Evolutionary conservation across 2,329 filamentous ascomycete genomes (phyloP).

Genomic region (Herpomyces periplanetae): DNA sequence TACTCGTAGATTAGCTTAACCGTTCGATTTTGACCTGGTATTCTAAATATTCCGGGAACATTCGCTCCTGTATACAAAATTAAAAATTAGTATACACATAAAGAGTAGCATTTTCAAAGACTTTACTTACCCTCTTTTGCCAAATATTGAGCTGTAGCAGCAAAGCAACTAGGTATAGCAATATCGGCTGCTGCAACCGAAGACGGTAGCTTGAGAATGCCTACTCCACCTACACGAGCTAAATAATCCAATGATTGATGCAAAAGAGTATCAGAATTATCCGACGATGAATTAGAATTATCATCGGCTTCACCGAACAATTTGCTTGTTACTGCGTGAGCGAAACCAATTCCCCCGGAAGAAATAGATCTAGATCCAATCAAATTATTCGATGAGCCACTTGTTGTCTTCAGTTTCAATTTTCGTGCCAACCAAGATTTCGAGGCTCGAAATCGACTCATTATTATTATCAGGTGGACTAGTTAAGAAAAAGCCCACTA

Average conservation of each 20-base stretch:
- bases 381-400: too few species aligned
- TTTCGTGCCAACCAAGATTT: too few species aligned
- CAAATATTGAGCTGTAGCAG: constrained; percentile 22
- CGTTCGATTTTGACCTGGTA: constrained; percentile 15
- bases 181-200: constrained; percentile 18
- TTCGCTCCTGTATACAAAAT: constrained; percentile 5
- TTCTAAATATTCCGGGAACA: constrained; percentile 19
- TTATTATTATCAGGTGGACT: too few species aligned
- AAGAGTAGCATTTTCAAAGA: not conserved
- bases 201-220: constrained; percentile 17
- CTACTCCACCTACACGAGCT: constrained; percentile 20
- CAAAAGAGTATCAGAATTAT: constrained; percentile 12
- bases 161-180: constrained; percentile 21
- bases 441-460: too few species aligned
- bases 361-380: too few species aligned
- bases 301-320: too few species aligned
- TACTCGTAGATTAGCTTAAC: constrained; percentile 21
- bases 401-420: too few species aligned
- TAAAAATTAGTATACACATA: constrained; percentile 2
- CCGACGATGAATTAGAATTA: too few species aligned
- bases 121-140: constrained; percentile 14
- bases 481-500: too few species aligned
- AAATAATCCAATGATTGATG: constrained; percentile 16
- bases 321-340: too few species aligned
- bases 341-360: too few species aligned